phyloP scores from a whole-genome alignment of 2,329 filamentous ascomycete genomes.

The Penicillium concentricum region DNA sequence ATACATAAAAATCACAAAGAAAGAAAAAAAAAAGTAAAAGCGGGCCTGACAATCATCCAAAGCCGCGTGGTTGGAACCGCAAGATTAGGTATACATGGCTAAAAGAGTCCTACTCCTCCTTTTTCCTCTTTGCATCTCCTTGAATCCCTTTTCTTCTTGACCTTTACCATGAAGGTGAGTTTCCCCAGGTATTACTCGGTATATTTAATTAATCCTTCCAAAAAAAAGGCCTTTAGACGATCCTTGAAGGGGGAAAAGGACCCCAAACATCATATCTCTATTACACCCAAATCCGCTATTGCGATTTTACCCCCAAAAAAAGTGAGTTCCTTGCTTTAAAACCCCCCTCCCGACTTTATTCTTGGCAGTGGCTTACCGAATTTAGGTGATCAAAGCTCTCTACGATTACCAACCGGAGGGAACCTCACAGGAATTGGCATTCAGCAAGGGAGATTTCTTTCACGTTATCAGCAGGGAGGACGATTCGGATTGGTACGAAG shows the following conservation, averaged over 20 bases:
- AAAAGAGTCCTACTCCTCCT: slow-evolving; percentile 4
- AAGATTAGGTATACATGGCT: slow-evolving; percentile 9
- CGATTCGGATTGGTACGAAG: slow-evolving; percentile 96
- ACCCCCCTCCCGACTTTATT: slow-evolving; percentile 21
- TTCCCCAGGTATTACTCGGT: slow-evolving; percentile 8
- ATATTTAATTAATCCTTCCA: slow-evolving; percentile 14
- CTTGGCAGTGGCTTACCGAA: slow-evolving; percentile 17
- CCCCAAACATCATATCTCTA: slow-evolving; percentile 66
- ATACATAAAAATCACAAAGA: too few species aligned
- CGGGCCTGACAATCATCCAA: slow-evolving; percentile 14
- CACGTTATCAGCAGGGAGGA: slow-evolving; percentile 96
- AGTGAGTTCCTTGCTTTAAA: slow-evolving; percentile 51
- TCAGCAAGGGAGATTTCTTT: slow-evolving; percentile 94
- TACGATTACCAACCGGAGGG: slow-evolving; percentile 82
- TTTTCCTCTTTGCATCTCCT: slow-evolving; percentile 10
- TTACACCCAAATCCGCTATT: slow-evolving; percentile 79
- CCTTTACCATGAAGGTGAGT: slow-evolving; percentile 24
- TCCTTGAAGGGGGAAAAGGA: slow-evolving; percentile 89
- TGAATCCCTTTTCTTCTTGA: not conserved
- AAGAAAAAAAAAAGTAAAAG: not conserved
- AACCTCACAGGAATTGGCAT: slow-evolving; percentile 73
- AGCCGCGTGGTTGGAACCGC: slow-evolving; percentile 19
- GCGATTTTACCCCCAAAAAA: slow-evolving; percentile 92
- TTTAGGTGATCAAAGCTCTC: slow-evolving; percentile 90
- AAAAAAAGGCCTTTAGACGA: slow-evolving; percentile 68